Base-by-base conservation (phyloP, 495 filamentous ascomycete genomes). In the Neurospora tetraspora region DNA sequence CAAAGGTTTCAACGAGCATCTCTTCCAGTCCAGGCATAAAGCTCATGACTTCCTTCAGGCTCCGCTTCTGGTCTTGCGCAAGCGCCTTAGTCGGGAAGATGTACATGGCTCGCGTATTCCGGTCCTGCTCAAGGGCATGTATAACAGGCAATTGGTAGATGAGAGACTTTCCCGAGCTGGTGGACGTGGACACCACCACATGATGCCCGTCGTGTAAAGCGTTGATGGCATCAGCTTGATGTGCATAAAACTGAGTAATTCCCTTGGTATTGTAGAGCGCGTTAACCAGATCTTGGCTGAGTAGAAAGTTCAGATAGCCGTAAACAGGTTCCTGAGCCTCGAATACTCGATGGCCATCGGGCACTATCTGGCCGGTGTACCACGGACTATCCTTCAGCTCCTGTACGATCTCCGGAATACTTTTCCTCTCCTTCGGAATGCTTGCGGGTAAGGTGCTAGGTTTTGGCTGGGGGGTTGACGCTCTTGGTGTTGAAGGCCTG, bases 41-140 rank as follows among this genome's bases (percentile, higher is more conserved):
- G 23, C 86, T 81, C 61, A 98, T 82, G 72, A 99, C 83, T 65
- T 97, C 93, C 76, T 91, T 91, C 80, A 98, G 85, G 76, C 94
- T 97, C 72, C 96, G 87, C 77, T 89, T 89, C 81, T 99, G 96
- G 82, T 98, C 96, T 80, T 99, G 96, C 4, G 96, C 96, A 16
- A 99, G 84, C 12, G 96, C 96, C 82, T 99, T 99, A 4, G 96
- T 99, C 1, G 96, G 96, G 73, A 99, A 99, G 31, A 99, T 97
- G 78, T 97, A 98, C 91, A 99, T 93, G 11, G 96, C 95, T 75
- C 94, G 85, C 59, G 93, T 91, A 68, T 91, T 85, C 5, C 77
- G 80, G 75, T 98, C 92, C 59, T 87, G 84, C 80, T 98, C 95
- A 12, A 99, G 85, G 37, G 91, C 92, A 78, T 97, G 91, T 36